A percentile compares a stretch with the other conserved stretches of the same genome.
Evolutionary conservation across 306 rosid genomes (phyloP).

Genomic region (Benincasa hispida): DNA sequence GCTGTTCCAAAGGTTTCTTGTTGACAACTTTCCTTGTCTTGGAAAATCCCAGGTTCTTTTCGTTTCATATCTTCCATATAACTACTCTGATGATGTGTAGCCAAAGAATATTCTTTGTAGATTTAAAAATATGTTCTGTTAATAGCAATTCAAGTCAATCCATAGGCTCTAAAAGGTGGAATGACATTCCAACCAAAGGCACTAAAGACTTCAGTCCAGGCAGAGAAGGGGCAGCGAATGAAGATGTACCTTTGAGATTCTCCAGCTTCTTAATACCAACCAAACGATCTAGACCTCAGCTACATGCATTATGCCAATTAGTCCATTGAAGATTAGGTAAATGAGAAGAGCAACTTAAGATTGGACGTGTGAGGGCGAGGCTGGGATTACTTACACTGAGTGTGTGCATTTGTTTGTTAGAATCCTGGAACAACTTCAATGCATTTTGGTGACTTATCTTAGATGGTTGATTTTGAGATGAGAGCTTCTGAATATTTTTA

Average conservation of each 20-base stretch:
- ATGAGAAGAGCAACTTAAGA: background rate
- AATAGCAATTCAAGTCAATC: background rate
- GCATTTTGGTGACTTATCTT: background rate
- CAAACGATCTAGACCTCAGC: background rate
- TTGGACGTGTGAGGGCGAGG: background rate
- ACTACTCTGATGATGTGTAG: background rate
- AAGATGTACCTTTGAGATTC: background rate
- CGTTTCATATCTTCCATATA: background rate
- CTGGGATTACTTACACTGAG: background rate
- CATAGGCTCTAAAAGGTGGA: background rate
- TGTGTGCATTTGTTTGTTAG: background rate
- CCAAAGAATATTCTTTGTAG: background rate
- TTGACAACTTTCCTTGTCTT: background rate
- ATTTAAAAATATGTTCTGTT: background rate
- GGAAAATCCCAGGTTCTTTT: background rate
- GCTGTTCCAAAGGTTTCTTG: background rate
- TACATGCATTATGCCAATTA: background rate
- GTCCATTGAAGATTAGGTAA: background rate
- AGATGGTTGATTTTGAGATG: background rate
- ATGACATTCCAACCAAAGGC: background rate
- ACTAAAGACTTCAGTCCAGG: background rate
- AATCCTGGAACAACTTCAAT: background rate
- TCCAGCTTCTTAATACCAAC: background rate
- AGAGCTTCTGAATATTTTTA: background rate
- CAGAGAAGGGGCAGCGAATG: background rate